phyloP scores from a whole-genome alignment of 345 rosid species.

The Gossypium raimondii region DNA sequence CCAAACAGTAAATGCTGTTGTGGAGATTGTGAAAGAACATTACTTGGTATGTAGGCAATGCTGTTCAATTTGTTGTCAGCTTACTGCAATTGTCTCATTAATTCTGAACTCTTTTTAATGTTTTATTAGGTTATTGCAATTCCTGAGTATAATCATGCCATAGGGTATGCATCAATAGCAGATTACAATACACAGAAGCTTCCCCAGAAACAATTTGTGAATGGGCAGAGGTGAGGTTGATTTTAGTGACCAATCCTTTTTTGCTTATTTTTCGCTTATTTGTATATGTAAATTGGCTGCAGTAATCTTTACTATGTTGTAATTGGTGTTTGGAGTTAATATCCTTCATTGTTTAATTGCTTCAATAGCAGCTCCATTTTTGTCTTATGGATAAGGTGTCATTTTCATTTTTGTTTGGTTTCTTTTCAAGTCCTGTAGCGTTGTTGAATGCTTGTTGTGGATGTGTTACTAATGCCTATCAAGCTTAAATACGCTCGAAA shows the following conservation, averaged over 20 bases:
- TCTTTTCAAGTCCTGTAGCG: neutral
- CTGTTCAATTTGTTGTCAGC: slow-evolving; percentile 9
- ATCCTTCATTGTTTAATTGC: neutral
- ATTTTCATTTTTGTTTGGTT: slow-evolving; percentile 6
- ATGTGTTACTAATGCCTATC: slow-evolving; percentile 8
- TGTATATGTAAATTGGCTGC: neutral
- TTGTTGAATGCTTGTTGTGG: slow-evolving; percentile 2
- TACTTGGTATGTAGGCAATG: slow-evolving; percentile 63
- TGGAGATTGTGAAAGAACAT: slow-evolving; percentile 94
- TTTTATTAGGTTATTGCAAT: slow-evolving; percentile 74
- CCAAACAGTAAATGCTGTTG: slow-evolving; percentile 68
- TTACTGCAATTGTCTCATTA: slow-evolving; percentile 21
- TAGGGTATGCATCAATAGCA: slow-evolving; percentile 76
- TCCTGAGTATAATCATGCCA: slow-evolving; percentile 62
- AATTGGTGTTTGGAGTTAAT: neutral
- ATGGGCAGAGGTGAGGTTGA: slow-evolving; percentile 67
- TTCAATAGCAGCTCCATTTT: neutral
- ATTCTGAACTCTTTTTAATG: slow-evolving; percentile 19
- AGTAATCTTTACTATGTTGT: neutral
- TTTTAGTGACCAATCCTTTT: slow-evolving; percentile 7
- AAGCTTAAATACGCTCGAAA: neutral
- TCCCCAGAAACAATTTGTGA: slow-evolving; percentile 51
- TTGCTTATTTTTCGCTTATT: neutral
- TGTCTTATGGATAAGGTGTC: neutral
- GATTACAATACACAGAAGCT: slow-evolving; percentile 88